Base-by-base conservation (phyloP, 1,284 basidiomycete genomes). In the Leccinum huronense region DNA sequence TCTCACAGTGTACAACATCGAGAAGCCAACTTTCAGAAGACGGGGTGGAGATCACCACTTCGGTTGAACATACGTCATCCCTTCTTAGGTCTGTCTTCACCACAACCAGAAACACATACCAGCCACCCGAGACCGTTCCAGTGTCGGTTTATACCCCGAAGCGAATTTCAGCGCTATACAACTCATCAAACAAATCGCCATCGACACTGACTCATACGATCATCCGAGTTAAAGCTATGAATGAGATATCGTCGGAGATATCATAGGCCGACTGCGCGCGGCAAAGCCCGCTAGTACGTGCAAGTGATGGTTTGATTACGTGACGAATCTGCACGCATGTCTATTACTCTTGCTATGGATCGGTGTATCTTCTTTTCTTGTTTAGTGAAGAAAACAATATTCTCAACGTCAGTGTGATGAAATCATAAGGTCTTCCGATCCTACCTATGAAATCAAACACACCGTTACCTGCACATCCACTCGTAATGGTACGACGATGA, bases 41-140 rank as follows among this genome's bases (percentile, higher is more conserved):
- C n/a, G 83, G 83, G 3, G 67, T 72, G 36, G 69, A 71, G n/a
- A 77, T 82, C 48, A 78, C 76, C 63, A 81, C 80, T 14, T 70
- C 72, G 48, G 67, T 77, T 16, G 76, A 76, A 48, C 84, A 80
- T 61, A 79, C 79, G 10, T 77, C 82, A 23, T 71, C 77, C 27
- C 67, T 81, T 51, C 68, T 84, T 59, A 83, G 80, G 82, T 84
- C 57, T 14, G 72, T 63, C 16, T 54, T 63, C n/a, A 40, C 45
- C 45, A 27, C 34, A n/a, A 31, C 51, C n/a, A 27, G 36, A 55
- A 61, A 63, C 55, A 73, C 65, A 59, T 72, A 77, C 67, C 76
- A 79, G 66, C 77, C 81, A 13, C 79, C 81, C 82, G 0, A 76
- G 79, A 60, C 80, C 80, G 11, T 83, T 83, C 67, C 64, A 69